Evolutionary conservation across 345 rosid species (phyloP).

Genomic region (Chamaenerion angustifolium): DNA sequence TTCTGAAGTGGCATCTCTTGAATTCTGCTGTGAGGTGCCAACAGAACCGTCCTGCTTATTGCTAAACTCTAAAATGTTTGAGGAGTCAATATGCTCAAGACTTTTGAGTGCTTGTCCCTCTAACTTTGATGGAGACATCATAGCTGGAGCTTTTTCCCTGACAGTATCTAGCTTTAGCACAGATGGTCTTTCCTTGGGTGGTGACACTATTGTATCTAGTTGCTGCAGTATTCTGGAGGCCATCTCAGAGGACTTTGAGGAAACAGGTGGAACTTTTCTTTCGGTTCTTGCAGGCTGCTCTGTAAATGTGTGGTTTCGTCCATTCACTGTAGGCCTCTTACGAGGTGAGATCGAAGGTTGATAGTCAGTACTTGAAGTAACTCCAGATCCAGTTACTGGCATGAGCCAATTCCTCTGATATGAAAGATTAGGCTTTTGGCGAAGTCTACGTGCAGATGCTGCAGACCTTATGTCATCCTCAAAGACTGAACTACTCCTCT

Average conservation of each 20-base stretch:
- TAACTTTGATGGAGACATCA: slow-evolving; percentile 66
- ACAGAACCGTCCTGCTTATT: slow-evolving; percentile 14
- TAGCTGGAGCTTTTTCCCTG: slow-evolving; percentile 59
- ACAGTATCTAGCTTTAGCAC: slow-evolving; percentile 7
- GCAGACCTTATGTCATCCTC: slow-evolving; percentile 64
- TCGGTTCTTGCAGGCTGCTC: slow-evolving; percentile 25
- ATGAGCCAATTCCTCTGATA: slow-evolving; percentile 23
- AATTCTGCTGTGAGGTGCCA: slow-evolving; percentile 10
- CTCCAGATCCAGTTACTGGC: slow-evolving; percentile 20
- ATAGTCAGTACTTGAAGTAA: slow-evolving; percentile 15
- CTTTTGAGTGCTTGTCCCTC: slow-evolving; percentile 70
- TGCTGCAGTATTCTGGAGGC: slow-evolving; percentile 76
- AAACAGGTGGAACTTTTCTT: slow-evolving; percentile 33
- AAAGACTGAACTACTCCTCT: slow-evolving; percentile 64
- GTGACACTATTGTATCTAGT: slow-evolving; percentile 42
- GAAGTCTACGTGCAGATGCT: slow-evolving; percentile 83
- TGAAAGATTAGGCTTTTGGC: slow-evolving; percentile 68
- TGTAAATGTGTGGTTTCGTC: slow-evolving; percentile 14
- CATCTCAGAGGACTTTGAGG: slow-evolving; percentile 66
- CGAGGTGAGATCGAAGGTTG: slow-evolving; percentile 16
- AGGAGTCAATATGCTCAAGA: slow-evolving; percentile 47
- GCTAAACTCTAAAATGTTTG: slow-evolving; percentile 29
- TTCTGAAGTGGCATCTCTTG: slow-evolving; percentile 17
- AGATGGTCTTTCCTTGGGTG: slow-evolving; percentile 15
- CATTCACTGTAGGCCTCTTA: slow-evolving; percentile 15